phyloP scores from a whole-genome alignment of 495 filamentous ascomycete genomes.

The Clohesyomyces aquaticus region DNA sequence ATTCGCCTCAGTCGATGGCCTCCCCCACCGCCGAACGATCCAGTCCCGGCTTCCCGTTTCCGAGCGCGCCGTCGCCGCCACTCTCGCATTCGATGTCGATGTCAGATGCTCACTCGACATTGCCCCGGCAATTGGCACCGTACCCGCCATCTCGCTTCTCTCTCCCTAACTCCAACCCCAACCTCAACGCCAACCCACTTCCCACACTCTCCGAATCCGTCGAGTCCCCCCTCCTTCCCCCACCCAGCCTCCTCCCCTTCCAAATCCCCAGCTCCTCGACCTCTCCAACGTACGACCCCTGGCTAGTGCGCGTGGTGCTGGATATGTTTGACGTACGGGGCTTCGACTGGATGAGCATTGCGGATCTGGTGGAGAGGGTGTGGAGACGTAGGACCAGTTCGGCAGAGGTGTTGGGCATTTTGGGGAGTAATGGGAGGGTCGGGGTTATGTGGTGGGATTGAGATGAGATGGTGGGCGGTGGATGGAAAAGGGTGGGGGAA shows the following conservation, averaged over 20 bases:
- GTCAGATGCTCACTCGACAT: too few relatives aligned
- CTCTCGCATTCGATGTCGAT: too few relatives aligned
- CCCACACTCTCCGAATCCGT: too few relatives aligned
- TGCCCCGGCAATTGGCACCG: too few relatives aligned
- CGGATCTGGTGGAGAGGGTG: constrained; percentile 29
- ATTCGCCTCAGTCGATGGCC: not conserved
- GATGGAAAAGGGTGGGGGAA: too few relatives aligned
- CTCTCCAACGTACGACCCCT: constrained; percentile 34
- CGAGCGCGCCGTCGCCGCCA: constrained; percentile 2
- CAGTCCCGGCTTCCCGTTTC: not conserved
- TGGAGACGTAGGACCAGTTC: constrained; percentile 29
- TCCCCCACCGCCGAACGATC: not conserved
- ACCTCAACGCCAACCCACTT: too few relatives aligned
- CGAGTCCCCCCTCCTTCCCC: too few relatives aligned
- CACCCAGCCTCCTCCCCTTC: not conserved
- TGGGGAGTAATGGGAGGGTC: constrained; percentile 33
- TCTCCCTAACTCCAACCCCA: too few relatives aligned
- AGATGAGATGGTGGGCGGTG: too few relatives aligned
- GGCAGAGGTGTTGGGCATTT: constrained; percentile 35
- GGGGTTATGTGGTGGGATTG: constrained; percentile 35
- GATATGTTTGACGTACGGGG: constrained; percentile 36
- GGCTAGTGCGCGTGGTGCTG: constrained; percentile 36
- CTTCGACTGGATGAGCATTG: constrained; percentile 37
- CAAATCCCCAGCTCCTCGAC: constrained; percentile 5
- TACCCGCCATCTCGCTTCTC: too few relatives aligned